Evolutionary conservation across 2,329 filamentous ascomycete species (phyloP), one percentile per base, ranked within the genome.

Genomic region (Cercospora citrullina): DNA sequence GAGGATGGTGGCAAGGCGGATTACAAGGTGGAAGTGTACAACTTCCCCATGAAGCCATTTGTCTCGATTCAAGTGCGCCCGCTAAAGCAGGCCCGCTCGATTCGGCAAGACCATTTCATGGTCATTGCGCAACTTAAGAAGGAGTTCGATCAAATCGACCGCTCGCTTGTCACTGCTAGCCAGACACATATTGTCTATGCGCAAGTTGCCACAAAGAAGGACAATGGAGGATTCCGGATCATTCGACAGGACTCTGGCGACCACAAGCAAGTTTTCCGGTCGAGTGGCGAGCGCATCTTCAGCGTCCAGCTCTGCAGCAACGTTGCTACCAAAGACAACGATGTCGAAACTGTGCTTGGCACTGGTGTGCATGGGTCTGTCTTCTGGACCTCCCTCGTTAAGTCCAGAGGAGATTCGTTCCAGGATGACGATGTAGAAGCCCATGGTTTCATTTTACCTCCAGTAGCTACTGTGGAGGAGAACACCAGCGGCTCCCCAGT

Each of bases 41-140:
- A 96, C 79, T 97, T 99, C 79, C 95, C 95, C 16, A 93, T 99
- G 90, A 92, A 91, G 79, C 95, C 95, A 4, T 99, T 96, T 85
- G 94, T 96, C 72, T 91, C 94, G 21, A 95, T 99, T 77, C 89
- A 87, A 12, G 87, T 98, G 74, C 79, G 85, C 76, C 77, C 78
- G 21, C 80, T 81, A 84, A 88, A 77, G 82, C 87, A 71, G 80
- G 84, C 69, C 80, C 85, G 68, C 80, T 85, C 90, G 3, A 90
- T 98, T 79, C 89, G 90, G 42, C 88, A 92, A 66, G 91, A 94
- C 72, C 87, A 90, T 53, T 89, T 97, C 74, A 91, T 97, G 84
- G 93, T 97, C 74, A 95, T 99, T 77, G 94, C 95, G 62, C 89
- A 93, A 67, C 85, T 98, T 71, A 97, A 97, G 85, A 98, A 98